Conservation (phyloP, 2,329 filamentous ascomycete genomes). For the Xylaria sp. region DNA sequence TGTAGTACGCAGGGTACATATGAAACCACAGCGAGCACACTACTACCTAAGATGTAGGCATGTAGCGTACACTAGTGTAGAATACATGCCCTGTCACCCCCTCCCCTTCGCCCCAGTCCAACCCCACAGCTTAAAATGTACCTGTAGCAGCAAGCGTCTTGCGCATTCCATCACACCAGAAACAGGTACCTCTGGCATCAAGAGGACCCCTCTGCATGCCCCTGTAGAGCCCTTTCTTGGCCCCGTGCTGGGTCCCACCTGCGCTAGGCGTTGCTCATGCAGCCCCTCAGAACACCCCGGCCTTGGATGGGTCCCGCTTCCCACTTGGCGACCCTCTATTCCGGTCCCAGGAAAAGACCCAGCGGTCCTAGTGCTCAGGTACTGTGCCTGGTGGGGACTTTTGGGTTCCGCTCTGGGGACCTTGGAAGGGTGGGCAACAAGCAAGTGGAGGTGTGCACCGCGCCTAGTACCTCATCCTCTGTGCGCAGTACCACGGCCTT, state of each 20-base stretch:
- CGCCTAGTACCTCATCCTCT: constrained; percentile 24
- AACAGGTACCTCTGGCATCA: constrained; percentile 7
- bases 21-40: neutral
- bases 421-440: constrained; percentile 18
- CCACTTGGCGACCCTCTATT: constrained; percentile 33
- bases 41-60: too few species aligned
- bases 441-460: constrained; percentile 3
- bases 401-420: constrained; percentile 8
- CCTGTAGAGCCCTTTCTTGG: constrained; percentile 11
- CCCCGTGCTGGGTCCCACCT: neutral
- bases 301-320: constrained; percentile 23
- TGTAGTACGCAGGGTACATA: neutral
- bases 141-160: constrained; percentile 24
- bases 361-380: constrained; percentile 30
- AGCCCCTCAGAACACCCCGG: constrained; percentile 21
- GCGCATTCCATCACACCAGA: constrained; percentile 23
- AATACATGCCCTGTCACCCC: constrained; percentile 3
- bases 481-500: constrained; percentile 29
- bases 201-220: constrained; percentile 15
- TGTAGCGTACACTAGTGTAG: neutral
- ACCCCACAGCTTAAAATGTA: constrained; percentile 17
- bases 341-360: constrained; percentile 30
- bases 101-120: neutral
- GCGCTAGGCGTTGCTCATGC: constrained; percentile 14
- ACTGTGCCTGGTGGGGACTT: constrained; percentile 29